These are phyloP conservation scores for Nannochloris sp. DNA, from an alignment of 139 green algal species.

Conservation along the genomic window DNA sequence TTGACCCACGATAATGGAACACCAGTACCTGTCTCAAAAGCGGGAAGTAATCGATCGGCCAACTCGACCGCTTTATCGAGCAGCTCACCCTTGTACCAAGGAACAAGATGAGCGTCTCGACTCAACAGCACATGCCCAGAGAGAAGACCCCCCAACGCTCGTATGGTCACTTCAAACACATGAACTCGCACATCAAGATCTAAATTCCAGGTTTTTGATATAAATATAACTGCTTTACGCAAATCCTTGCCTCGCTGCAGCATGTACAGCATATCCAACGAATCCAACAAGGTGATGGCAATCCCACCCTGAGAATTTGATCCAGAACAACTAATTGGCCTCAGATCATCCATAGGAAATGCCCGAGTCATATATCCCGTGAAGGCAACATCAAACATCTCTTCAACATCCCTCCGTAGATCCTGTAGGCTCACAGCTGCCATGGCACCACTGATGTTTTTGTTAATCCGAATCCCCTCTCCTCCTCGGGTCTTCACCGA, in stretches of 20 bases:
- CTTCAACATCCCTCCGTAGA: slow-evolving; percentile 6
- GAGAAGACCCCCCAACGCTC: slow-evolving; percentile 45
- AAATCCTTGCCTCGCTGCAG: slow-evolving; percentile 19
- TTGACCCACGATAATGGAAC: slow-evolving; percentile 68
- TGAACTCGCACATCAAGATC: slow-evolving; percentile 44
- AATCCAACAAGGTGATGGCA: slow-evolving; percentile 73
- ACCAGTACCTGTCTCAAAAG: slow-evolving; percentile 69
- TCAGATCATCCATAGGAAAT: slow-evolving; percentile 75
- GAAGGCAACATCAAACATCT: slow-evolving; percentile 64
- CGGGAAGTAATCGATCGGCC: slow-evolving; percentile 61
- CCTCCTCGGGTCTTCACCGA: too few species aligned
- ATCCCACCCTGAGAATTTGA: slow-evolving; percentile 74
- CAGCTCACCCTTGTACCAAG: slow-evolving; percentile 45
- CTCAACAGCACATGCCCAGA: slow-evolving; percentile 36
- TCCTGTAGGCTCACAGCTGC: too few species aligned
- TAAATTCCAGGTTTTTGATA: slow-evolving; percentile 33
- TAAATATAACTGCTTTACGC: slow-evolving; percentile 39
- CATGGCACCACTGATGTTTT: too few species aligned
- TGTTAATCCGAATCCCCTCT: too few species aligned
- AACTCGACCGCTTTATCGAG: slow-evolving; percentile 55
- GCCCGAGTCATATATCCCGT: slow-evolving; percentile 61
- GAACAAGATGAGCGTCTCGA: slow-evolving; percentile 9
- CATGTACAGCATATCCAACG: slow-evolving; percentile 72
- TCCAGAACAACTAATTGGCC: slow-evolving; percentile 62
- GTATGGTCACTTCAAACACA: slow-evolving; percentile 64